Evolutionary conservation across 2,329 filamentous ascomycete genomes (phyloP), one percentile per base, ranked within the genome.

Genomic region (Aspergillus amoenus): DNA sequence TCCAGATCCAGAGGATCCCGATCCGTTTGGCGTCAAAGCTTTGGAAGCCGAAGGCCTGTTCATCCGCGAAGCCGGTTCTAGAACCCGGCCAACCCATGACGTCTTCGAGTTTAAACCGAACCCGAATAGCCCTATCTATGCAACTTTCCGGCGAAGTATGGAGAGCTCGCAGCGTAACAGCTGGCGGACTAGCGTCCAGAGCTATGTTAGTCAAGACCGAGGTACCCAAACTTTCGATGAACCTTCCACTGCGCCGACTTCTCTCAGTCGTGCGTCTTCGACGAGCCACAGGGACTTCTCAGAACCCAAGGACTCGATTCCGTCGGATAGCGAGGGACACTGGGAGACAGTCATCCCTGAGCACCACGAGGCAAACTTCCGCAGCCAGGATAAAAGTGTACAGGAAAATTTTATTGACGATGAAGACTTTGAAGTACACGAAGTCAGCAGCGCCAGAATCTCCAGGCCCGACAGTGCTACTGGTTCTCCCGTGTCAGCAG

Each of bases 1-100:
- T 15, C 92, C 91, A 1, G 86, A 88, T 61, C 76, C 79, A 3
- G 86, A 92, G 54, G 93, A 97, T 66, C 92, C 93, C 0, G 93
- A 97, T 71, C 93, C 93, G 0, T 97, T 90, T 69, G 93, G 93
- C 22, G 89, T 97, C 24, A 83, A 93, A 62, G 93, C 93, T 7
- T 78, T 97, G n/a, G 91, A 96, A 70, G 70, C 61, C 4, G 90
- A 92, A 59, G 93, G 93, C 2, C 79, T 97, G 55, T 90, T 93
- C 66, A 94, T 97, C 63, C 85, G 90, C 52, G 93, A 97, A 76
- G 93, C 93, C n/a, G 92, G 91, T 34, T 88, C 88, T 2, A 84
- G 86, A 49, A 80, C 84, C 53, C 82, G 91, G 55, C 91, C 92
- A 2, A 81, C 84, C 22, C 91, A 88, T 77, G 91, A 88, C 57